Base-by-base conservation (phyloP, 1,284 basidiomycete species). In the Ceratobasidium sp. region DNA sequence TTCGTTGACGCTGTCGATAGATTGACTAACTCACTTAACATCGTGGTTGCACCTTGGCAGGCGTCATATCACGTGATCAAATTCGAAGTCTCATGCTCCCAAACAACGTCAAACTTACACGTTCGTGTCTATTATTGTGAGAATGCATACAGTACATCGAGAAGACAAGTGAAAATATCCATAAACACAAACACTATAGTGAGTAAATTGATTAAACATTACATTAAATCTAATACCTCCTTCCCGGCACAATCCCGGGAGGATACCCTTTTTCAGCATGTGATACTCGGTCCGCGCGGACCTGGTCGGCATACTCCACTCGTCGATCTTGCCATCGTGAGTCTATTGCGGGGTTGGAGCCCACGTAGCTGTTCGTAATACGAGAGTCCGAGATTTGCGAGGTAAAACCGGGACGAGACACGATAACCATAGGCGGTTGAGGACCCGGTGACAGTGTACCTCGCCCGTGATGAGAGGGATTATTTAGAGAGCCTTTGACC, bases 1-100 rank as follows among this genome's bases (percentile, higher is more conserved):
- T 49, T 23, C 7, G 26, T 40, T 6, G 28, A 56, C 33, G 33
- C 49, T 20, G 7, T 20, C n/a, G 33, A 55, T 51, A 68, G 33
- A n/a, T 26, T 55, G 49, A 66, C 9, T 28, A 63, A 76, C 72
- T 76, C 61, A 76, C 72, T 76, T 28, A 76, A 61, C 72, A 76
- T 76, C 61, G 72, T 76, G 42, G 72, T 63, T 26, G 26, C 40
- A n/a, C 28, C 46, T 33, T 51, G 28, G 13, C 28, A 26, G 46
- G 9, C 66, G 49, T 46, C n/a, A 55, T 20, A 46, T 51, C 66
- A 68, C 66, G 66, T 68, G 66, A 15, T 49, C n/a, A 0, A 9
- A 15, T 68, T 46, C 44, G 15, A 9, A 12, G 12, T 60, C 40
- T 20, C 33, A 18, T 3, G 46, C 46, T 49, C n/a, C 13, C 39